These are phyloP conservation scores for Rhodotorula paludigena DNA, from an alignment of 768 basidiomycete species.

Conservation along the genomic window DNA sequence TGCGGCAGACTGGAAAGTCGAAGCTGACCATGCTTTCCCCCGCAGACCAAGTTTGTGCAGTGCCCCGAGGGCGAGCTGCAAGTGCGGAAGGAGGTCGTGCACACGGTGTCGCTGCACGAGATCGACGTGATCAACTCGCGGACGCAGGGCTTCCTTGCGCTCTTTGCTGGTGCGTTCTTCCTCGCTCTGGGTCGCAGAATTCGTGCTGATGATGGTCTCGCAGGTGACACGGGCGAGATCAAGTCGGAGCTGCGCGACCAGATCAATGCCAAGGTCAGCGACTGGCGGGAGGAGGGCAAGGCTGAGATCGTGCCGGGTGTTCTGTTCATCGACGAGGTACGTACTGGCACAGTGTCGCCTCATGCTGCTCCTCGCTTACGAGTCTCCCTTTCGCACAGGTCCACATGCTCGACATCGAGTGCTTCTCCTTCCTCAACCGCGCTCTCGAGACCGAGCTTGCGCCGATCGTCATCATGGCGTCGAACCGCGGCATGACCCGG, in stretches of 20 bases:
- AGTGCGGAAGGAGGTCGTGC: constrained; percentile 93
- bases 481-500: constrained; percentile 87
- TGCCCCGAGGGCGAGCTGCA: constrained; percentile 98
- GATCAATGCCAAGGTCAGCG: constrained; percentile 92
- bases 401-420: constrained; percentile 99
- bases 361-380: background rate
- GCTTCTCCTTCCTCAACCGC: constrained; percentile 96
- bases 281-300: constrained; percentile 98
- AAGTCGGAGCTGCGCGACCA: constrained; percentile 93
- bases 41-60: constrained; percentile 92
- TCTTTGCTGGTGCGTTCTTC: constrained; percentile 51
- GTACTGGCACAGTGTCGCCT: background rate
- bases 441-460: constrained; percentile 89
- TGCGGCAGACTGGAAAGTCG: background rate
- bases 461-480: constrained; percentile 96
- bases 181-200: too few species aligned
- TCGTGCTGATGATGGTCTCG: constrained; percentile 30
- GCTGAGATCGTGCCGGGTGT: constrained; percentile 96
- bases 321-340: constrained; percentile 80
- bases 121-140: constrained; percentile 99
- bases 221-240: constrained; percentile 97
- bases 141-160: constrained; percentile 94
- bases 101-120: constrained; percentile 95
- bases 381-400: constrained; percentile 50
- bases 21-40: background rate